A percentile compares a stretch with the other conserved stretches of the same genome.
Evolutionary conservation across 2,329 filamentous ascomycete species (phyloP).

Genomic region (Aplosporella prunicola): DNA sequence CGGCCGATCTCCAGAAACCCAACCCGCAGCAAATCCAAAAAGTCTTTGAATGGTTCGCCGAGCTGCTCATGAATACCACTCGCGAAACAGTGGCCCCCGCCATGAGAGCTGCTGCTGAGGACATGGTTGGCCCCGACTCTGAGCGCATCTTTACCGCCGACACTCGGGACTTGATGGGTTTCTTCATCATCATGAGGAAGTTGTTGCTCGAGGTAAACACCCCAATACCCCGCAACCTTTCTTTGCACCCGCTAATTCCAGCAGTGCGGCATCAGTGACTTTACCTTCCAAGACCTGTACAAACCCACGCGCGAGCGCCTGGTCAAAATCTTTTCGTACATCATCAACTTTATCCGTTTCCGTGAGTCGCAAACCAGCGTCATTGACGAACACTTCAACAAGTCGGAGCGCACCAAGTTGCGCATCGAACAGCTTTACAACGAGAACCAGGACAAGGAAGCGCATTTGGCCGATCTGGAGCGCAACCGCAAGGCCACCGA

Average conservation of each 20-base stretch:
- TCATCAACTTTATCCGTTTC: conserved; percentile 98
- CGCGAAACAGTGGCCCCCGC: conserved; percentile 89
- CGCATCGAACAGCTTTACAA: conserved; percentile 77
- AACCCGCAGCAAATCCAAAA: conserved; percentile 92
- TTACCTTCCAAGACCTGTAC: conserved; percentile 86
- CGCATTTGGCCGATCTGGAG: conserved; percentile 69
- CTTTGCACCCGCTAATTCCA: background rate
- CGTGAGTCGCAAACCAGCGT: conserved; percentile 82
- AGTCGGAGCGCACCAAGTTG: conserved; percentile 73
- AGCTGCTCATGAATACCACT: conserved; percentile 86
- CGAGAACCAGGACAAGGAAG: conserved; percentile 81
- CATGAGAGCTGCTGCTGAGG: conserved; percentile 85
- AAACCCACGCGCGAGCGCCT: conserved; percentile 83
- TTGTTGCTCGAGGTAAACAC: conserved; percentile 56
- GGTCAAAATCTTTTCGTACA: conserved; percentile 90
- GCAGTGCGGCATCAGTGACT: conserved; percentile 83
- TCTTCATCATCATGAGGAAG: conserved; percentile 74
- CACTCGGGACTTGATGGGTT: conserved; percentile 89
- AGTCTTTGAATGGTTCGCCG: conserved; percentile 96
- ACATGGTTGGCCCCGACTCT: conserved; percentile 72
- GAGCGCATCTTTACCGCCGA: conserved; percentile 73
- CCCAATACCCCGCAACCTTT: background rate
- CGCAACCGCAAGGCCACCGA: conserved; percentile 73
- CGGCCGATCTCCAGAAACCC: conserved; percentile 83
- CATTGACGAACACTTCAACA: conserved; percentile 92